Evolutionary conservation across 208 protist genomes (phyloP).

Genomic region (Leishmania gerbilli): DNA sequence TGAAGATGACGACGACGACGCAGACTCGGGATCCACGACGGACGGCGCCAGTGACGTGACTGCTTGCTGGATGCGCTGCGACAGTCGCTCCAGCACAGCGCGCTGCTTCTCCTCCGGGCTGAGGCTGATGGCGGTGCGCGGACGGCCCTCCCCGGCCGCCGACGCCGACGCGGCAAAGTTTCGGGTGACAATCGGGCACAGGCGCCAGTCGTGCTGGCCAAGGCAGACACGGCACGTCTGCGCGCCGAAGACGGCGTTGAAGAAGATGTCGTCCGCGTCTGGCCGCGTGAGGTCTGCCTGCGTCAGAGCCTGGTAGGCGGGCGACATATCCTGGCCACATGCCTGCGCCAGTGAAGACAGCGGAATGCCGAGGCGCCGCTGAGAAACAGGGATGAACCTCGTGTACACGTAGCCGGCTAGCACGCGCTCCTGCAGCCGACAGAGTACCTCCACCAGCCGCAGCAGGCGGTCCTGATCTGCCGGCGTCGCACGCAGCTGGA

Average conservation of each 20-base stretch:
- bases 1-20: conserved; percentile 1
- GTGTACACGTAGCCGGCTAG: conserved; percentile 83
- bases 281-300: conserved; percentile 15
- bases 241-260: conserved; percentile 61
- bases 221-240: conserved; percentile 83
- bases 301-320: conserved; percentile 33
- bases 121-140: conserved; percentile 55
- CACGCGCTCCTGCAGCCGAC: conserved; percentile 72
- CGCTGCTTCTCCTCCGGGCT: conserved; percentile 75
- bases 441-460: conserved; percentile 62
- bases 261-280: conserved; percentile 51
- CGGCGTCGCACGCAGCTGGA: conserved; percentile 69
- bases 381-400: conserved; percentile 55
- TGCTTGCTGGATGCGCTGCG: conserved; percentile 38
- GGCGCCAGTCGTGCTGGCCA: conserved; percentile 65
- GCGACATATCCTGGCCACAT: conserved; percentile 40
- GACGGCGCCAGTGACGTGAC: conserved; percentile 24
- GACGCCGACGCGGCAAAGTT: conserved; percentile 51
- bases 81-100: conserved; percentile 61
- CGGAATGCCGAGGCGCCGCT: conserved; percentile 18
- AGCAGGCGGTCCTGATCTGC: conserved; percentile 71
- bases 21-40: background rate
- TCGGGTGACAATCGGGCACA: conserved; percentile 84
- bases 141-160: background rate
- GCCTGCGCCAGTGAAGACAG: conserved; percentile 23